These are phyloP conservation scores for Naganishia onofrii DNA, from an alignment of 768 basidiomycete genomes.

Conservation along the genomic window DNA sequence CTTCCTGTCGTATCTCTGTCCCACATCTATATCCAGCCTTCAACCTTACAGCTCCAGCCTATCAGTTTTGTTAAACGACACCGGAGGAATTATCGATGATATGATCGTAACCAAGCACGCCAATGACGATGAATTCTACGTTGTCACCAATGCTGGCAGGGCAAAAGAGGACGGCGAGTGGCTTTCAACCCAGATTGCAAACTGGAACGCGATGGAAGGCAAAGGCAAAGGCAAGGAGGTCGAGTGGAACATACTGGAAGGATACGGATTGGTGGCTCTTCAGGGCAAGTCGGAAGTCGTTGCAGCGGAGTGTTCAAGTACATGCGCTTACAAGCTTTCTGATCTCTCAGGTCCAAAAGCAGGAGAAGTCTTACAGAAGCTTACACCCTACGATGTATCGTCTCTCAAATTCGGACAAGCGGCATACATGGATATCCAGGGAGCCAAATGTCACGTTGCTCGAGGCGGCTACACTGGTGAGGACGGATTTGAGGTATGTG, in stretches of 20 bases:
- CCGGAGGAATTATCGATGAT: constrained; percentile 95
- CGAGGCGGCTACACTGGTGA: constrained; percentile 97
- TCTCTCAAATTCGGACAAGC: constrained; percentile 79
- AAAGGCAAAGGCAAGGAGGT: constrained; percentile 57
- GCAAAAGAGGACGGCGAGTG: constrained; percentile 75
- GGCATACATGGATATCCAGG: constrained; percentile 73
- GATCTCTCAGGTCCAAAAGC: constrained; percentile 73
- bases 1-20: constrained; percentile 87
- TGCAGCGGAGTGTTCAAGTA: too few relatives aligned
- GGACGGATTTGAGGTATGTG: constrained; percentile 99
- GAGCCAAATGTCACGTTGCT: constrained; percentile 78
- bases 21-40: constrained; percentile 72
- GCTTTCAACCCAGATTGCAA: constrained; percentile 65
- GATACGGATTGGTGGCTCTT: constrained; percentile 83
- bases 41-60: constrained; percentile 74
- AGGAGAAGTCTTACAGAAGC: constrained; percentile 70
- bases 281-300: too few relatives aligned
- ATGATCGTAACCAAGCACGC: constrained; percentile 71
- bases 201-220: constrained; percentile 71
- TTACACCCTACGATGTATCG: constrained; percentile 71
- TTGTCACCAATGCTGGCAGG: constrained; percentile 93
- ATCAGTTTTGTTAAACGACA: constrained; percentile 80
- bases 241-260: constrained; percentile 73
- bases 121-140: constrained; percentile 70
- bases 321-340: constrained; percentile 46